Base-by-base conservation (phyloP, 2,329 filamentous ascomycete genomes). In the Beauveria sp. region DNA sequence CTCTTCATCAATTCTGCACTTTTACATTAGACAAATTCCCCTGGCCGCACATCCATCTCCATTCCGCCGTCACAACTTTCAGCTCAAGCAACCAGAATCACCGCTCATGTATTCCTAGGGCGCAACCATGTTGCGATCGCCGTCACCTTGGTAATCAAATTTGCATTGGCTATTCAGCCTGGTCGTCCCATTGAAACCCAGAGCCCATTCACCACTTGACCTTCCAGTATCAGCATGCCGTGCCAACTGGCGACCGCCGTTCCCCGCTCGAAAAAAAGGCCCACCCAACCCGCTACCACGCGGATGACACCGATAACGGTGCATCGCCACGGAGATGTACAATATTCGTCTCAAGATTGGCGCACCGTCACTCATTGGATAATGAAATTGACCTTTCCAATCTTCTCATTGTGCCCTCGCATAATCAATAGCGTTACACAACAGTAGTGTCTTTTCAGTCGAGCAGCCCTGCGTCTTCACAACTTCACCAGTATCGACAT, bases 291-390 rank as follows among this genome's bases (percentile, higher is more conserved):
- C 20, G 48, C 49, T 43, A 51, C n/a, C 48, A 46, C 38, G 26
- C 49, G 49, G 57, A 26, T 46, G 48, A 60, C 57, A 45, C 57
- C 40, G 49, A 60, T 60, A 52, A 46, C 49, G 49, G 24, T 26
- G 49, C 40, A 46, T 6, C 4, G n/a, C 49, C 49, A 45, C 40
- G 57, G 57, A 60, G 57, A 53, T 46, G 57, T n/a, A 58, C 28
- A 46, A 50, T n/a, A 14, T 45, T 53, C 20, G 7, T 20, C 40
- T 53, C n/a, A 5, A 34, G 20, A 46, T 45, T 60, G 57, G 57
- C 49, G 49, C 49, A 24, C 34, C 34, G 12, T 5, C 6, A 9
- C 24, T 31, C 20, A 60, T 34, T 46, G 49, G 57, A n/a, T 10
- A n/a, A 3, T 26, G 14, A 1, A 31, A 24, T 16, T 14, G n/a